phyloP scores from a whole-genome alignment of 2,329 filamentous ascomycete species.

The Penicillium thymicola region DNA sequence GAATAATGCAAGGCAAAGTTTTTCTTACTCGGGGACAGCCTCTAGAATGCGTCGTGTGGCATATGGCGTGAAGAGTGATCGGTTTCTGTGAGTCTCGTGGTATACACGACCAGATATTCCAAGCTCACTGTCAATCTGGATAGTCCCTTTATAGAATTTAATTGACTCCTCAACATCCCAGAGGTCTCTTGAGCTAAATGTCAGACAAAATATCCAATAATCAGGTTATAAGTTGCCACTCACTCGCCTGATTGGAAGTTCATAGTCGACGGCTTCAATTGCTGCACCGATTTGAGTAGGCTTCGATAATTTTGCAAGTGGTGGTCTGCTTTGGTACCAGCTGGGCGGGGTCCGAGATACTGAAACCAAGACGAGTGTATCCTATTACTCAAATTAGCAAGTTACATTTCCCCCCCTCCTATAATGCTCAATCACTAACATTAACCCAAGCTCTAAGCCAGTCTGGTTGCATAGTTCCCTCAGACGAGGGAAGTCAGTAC shows the following conservation, averaged over 20 bases:
- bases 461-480: neutral
- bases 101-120: neutral
- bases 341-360: neutral
- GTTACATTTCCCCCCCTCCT: neutral
- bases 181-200: neutral
- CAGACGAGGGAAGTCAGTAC: neutral
- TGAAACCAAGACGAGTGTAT: neutral
- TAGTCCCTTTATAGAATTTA: neutral
- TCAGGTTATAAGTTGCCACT: neutral
- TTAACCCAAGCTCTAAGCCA: neutral
- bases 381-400: neutral
- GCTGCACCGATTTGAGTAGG: neutral
- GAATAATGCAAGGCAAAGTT: neutral
- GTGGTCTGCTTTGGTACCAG: neutral
- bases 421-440: neutral
- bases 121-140: neutral
- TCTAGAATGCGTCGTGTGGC: neutral
- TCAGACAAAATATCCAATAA: neutral
- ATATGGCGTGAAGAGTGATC: neutral
- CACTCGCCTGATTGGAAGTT: neutral
- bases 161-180: neutral
- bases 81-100: neutral
- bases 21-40: neutral
- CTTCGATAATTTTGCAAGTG: neutral
- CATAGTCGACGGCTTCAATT: neutral